Percentiles rank a stretch among this genome's conserved stretches.
phyloP scores from a whole-genome alignment of 2,329 filamentous ascomycete genomes.

The Alternaria sp. region DNA sequence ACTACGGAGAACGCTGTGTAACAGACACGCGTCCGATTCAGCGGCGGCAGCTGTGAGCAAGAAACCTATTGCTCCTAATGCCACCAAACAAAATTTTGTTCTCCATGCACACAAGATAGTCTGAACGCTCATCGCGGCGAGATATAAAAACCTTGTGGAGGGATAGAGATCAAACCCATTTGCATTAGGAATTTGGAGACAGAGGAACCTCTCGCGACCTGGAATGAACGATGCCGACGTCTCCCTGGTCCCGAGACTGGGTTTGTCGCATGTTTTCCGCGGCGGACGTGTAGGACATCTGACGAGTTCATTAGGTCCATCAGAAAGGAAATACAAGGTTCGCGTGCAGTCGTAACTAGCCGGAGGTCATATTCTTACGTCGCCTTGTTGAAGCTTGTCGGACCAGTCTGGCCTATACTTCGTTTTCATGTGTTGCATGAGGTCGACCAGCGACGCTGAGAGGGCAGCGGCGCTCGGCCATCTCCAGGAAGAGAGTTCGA shows the following conservation, averaged over 20 bases:
- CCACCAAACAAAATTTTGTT: too few species aligned
- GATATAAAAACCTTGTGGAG: too few species aligned
- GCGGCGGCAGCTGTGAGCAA: not conserved
- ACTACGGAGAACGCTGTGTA: not conserved
- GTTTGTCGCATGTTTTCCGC: conserved; percentile 9
- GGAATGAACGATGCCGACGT: not conserved
- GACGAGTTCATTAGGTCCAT: conserved; percentile 13
- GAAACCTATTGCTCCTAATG: not conserved
- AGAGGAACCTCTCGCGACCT: conserved; percentile 1
- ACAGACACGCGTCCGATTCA: not conserved
- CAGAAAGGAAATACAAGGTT: conserved; percentile 4
- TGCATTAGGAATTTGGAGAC: not conserved
- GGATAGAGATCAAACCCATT: not conserved
- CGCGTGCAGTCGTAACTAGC: conserved; percentile 8
- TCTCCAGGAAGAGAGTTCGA: conserved; percentile 46
- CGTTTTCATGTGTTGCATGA: conserved; percentile 47
- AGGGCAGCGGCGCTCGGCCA: conserved; percentile 47
- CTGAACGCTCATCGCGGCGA: not conserved
- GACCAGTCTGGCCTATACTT: conserved; percentile 42
- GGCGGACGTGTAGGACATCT: conserved; percentile 12
- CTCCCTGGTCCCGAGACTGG: not conserved
- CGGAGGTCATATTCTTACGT: conserved; percentile 40
- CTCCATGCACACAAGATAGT: not conserved
- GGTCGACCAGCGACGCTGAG: conserved; percentile 39
- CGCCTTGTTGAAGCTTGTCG: conserved; percentile 36